Conservation (phyloP, 495 filamentous ascomycete genomes). For the Penicillium argentinense region DNA sequence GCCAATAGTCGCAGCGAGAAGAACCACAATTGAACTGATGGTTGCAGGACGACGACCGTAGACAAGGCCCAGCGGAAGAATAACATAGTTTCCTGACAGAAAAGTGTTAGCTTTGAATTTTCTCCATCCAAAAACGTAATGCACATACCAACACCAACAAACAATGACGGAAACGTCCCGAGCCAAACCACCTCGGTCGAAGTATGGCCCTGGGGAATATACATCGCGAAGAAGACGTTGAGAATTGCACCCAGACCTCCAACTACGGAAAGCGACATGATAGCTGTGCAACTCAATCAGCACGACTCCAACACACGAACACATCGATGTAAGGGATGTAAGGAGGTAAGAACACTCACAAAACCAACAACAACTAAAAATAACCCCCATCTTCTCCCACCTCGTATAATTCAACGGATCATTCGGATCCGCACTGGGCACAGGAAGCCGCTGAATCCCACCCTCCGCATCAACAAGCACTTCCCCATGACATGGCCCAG, state of each 20-base stretch:
- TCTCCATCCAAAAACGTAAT: neutral
- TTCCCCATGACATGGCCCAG: conserved; percentile 1
- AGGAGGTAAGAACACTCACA: conserved; percentile 24
- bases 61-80: conserved; percentile 31
- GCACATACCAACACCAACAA: conserved; percentile 31
- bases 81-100: conserved; percentile 29
- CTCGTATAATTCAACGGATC: conserved; percentile 35
- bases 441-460: conserved; percentile 26
- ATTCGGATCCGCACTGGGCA: conserved; percentile 36
- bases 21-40: conserved; percentile 22
- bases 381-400: conserved; percentile 33
- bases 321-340: too few species aligned
- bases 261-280: conserved; percentile 35
- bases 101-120: neutral
- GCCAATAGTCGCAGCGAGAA: conserved; percentile 26
- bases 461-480: conserved; percentile 26
- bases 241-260: conserved; percentile 33
- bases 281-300: conserved; percentile 12
- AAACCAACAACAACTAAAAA: conserved; percentile 39
- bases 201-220: conserved; percentile 24
- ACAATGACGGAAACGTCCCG: conserved; percentile 31
- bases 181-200: conserved; percentile 33
- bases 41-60: conserved; percentile 28
- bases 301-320: neutral
- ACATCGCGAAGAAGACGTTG: conserved; percentile 29